Percentiles rank a stretch among this genome's conserved stretches.
Evolutionary conservation across 139 green algal species (phyloP).

Genomic region (Gonium pectorale): DNA sequence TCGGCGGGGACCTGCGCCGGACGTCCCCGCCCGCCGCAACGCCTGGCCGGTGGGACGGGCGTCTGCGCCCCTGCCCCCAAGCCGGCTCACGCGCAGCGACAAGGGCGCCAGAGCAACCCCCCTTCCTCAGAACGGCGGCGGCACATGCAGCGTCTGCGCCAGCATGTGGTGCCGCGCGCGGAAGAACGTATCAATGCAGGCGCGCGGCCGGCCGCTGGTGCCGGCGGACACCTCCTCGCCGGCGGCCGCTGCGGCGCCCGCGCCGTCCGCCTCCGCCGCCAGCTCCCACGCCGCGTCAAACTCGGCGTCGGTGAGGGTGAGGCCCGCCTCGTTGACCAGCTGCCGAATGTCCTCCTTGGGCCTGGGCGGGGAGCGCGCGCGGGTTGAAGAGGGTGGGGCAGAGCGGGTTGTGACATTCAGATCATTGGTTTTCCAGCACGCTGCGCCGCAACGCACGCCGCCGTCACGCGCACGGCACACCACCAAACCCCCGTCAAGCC

Average conservation of each 20-base stretch:
- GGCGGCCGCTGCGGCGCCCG: background rate
- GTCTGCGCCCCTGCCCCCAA: no score
- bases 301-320: slow-evolving; percentile 56
- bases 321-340: slow-evolving; percentile 61
- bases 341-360: slow-evolving; percentile 52
- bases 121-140: slow-evolving; percentile 31
- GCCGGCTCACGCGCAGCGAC: no score
- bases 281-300: slow-evolving; percentile 67
- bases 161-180: slow-evolving; percentile 55
- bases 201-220: background rate
- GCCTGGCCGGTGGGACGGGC: no score
- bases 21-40: no score
- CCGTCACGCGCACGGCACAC: no score
- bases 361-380: slow-evolving; percentile 42
- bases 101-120: no score
- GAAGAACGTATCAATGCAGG: slow-evolving; percentile 64
- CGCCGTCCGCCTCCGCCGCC: slow-evolving; percentile 56
- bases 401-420: background rate
- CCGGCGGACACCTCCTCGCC: background rate
- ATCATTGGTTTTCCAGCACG: background rate
- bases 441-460: no score
- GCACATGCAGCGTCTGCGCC: slow-evolving; percentile 42
- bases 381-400: background rate
- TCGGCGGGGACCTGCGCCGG: no score
- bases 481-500: no score